These are phyloP conservation scores for Apiotrichum mycotoxinovorans DNA, from an alignment of 1,284 basidiomycete species.

Conservation along the genomic window DNA sequence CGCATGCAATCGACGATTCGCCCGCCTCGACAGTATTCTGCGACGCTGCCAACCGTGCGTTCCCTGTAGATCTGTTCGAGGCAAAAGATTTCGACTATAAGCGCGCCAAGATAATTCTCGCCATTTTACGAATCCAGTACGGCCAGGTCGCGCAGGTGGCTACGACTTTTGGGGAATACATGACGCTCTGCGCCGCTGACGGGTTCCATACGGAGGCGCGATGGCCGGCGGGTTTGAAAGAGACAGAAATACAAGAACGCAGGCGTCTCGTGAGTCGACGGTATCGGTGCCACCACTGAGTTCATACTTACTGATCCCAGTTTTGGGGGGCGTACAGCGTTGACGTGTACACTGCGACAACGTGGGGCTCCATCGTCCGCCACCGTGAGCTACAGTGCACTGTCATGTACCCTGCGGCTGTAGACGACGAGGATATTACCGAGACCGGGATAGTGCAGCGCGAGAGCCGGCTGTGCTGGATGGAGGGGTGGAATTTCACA, in stretches of 20 bases:
- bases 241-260: constrained; percentile 42
- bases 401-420: constrained; percentile 45
- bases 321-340: constrained; percentile 46
- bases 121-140: constrained; percentile 39
- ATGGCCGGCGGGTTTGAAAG: constrained; percentile 37
- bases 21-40: constrained; percentile 33
- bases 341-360: constrained; percentile 43
- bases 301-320: constrained; percentile 29
- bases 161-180: constrained; percentile 39
- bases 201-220: constrained; percentile 41
- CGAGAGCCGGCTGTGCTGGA: constrained; percentile 26
- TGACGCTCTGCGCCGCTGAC: constrained; percentile 37
- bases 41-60: constrained; percentile 20
- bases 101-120: constrained; percentile 33
- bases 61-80: constrained; percentile 24
- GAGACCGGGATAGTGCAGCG: constrained; percentile 20
- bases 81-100: constrained; percentile 34
- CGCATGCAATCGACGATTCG: not conserved
- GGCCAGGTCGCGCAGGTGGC: constrained; percentile 29
- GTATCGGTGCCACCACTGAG: no score
- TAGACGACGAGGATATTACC: constrained; percentile 38
- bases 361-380: constrained; percentile 39
- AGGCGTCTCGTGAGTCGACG: constrained; percentile 34
- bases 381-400: constrained; percentile 43
- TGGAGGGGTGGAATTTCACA: constrained; percentile 46